Evolutionary conservation across 2,329 filamentous ascomycete species (phyloP), one percentile per base, ranked within the genome.

Genomic region (Aspergillus flavus): DNA sequence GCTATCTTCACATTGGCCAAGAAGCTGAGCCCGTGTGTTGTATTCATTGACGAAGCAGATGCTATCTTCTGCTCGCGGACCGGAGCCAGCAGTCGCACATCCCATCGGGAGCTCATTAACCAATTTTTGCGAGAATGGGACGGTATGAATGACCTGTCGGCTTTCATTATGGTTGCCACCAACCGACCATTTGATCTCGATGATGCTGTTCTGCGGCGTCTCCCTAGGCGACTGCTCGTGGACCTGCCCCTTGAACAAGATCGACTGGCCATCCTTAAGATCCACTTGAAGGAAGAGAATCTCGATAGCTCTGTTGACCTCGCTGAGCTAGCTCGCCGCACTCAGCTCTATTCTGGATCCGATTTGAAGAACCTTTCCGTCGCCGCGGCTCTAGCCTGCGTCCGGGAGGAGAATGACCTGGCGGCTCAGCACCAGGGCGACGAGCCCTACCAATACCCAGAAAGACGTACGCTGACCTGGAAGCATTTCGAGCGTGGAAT

Each of bases 41-140:
- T 99, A 57, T 98, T 99, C 80, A 93, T 99, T 66, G 95, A 99
- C 73, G 95, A 99, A 79, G 95, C 94, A 26, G 95, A 99, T 76
- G 91, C 94, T 9, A 89, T 99, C 55, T 91, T 99, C 61, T 92
- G 92, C 30, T 89, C 91, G 19, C 88, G 95, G 60, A 86, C 86
- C 45, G 73, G 78, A 39, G 83, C 85, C 28, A 85, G 85, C 63
- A 89, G 87, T 69, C 85, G 91, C 34, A 87, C 87, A 6, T 89
- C 87, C 1, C 92, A 96, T 70, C 88, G 94, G 57, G 94, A 97
- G 76, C 90, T 95, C 60, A 94, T 98, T 77, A 99, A 97, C 74
- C 94, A 99, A 78, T 98, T 98, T 77, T 82, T 99, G 57, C 91
- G 93, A 59, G 94, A 98, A 76, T 98, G 94, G 95, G 95, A 98